These are phyloP conservation scores for Aspergillus fumigatus DNA, from an alignment of 2,329 filamentous ascomycete genomes.

Conservation along the genomic window DNA sequence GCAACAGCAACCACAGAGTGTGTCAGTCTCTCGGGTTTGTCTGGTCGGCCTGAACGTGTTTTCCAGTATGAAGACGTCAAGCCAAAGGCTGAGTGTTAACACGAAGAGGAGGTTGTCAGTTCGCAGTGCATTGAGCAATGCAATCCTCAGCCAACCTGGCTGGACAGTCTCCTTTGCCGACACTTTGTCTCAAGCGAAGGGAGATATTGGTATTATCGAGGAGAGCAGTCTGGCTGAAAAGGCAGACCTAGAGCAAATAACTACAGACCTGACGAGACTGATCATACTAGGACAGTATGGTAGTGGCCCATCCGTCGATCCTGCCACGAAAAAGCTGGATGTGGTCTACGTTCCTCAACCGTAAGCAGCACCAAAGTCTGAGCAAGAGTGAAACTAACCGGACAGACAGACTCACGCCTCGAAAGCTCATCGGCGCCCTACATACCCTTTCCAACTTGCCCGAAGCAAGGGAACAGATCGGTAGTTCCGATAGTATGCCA, in stretches of 20 bases:
- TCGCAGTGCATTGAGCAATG: slow-evolving; percentile 21
- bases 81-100: slow-evolving; percentile 20
- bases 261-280: slow-evolving; percentile 14
- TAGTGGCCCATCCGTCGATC: not conserved
- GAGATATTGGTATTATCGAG: slow-evolving; percentile 27
- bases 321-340: slow-evolving; percentile 12
- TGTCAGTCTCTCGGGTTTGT: slow-evolving; percentile 13
- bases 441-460: slow-evolving; percentile 7
- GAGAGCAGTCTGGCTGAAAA: slow-evolving; percentile 19
- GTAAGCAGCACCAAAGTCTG: slow-evolving; percentile 10
- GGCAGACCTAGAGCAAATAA: slow-evolving; percentile 3
- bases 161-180: slow-evolving; percentile 25
- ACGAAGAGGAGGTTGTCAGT: slow-evolving; percentile 27
- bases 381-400: slow-evolving; percentile 6
- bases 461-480: not conserved
- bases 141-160: slow-evolving; percentile 17
- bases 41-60: slow-evolving; percentile 25
- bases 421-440: slow-evolving; percentile 20
- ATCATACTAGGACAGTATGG: slow-evolving; percentile 19
- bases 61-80: slow-evolving; percentile 17
- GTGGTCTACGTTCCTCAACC: slow-evolving; percentile 24
- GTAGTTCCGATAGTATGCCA: not conserved
- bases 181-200: slow-evolving; percentile 15
- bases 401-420: slow-evolving; percentile 26
- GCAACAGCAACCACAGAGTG: not conserved